These are phyloP conservation scores for Bonnemaisonia californica DNA, from an alignment of 31 red algal species.

Conservation along the genomic window DNA sequence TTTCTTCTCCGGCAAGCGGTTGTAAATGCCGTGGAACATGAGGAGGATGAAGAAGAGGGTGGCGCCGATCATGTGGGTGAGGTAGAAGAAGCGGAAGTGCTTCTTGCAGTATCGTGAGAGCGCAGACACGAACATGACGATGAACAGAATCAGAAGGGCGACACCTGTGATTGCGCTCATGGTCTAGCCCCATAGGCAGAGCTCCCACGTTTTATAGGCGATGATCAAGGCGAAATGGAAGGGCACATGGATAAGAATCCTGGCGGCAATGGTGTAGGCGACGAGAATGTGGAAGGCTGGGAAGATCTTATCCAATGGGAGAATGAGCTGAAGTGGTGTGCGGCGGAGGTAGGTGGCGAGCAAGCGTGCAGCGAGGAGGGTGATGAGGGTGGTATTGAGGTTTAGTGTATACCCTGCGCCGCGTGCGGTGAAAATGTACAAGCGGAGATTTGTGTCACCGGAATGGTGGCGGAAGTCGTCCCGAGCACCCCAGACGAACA, in stretches of 20 bases:
- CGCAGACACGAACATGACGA: conserved; percentile 28
- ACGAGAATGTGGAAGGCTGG: conserved; percentile 68
- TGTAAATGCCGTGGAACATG: conserved; percentile 63
- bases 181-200: conserved; percentile 43
- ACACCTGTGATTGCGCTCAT: conserved; percentile 65
- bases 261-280: conserved; percentile 43
- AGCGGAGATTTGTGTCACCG: conserved; percentile 20
- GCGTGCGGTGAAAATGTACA: conserved; percentile 49
- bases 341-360: conserved; percentile 44
- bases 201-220: conserved; percentile 25
- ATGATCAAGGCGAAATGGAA: conserved; percentile 64
- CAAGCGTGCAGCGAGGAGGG: conserved; percentile 57
- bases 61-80: conserved; percentile 60
- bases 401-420: conserved; percentile 73
- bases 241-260: conserved; percentile 40
- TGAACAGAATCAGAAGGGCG: conserved; percentile 42
- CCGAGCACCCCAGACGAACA: conserved; percentile 64
- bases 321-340: conserved; percentile 39
- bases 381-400: conserved; percentile 60
- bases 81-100: conserved; percentile 48
- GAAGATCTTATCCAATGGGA: conserved; percentile 75
- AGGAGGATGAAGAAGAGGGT: conserved; percentile 60
- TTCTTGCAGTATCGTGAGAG: conserved; percentile 26
- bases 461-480: conserved; percentile 19
- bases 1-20: conserved; percentile 55